Base-by-base conservation (phyloP, 2,329 filamentous ascomycete genomes). In the Emergomyces orientalis region DNA sequence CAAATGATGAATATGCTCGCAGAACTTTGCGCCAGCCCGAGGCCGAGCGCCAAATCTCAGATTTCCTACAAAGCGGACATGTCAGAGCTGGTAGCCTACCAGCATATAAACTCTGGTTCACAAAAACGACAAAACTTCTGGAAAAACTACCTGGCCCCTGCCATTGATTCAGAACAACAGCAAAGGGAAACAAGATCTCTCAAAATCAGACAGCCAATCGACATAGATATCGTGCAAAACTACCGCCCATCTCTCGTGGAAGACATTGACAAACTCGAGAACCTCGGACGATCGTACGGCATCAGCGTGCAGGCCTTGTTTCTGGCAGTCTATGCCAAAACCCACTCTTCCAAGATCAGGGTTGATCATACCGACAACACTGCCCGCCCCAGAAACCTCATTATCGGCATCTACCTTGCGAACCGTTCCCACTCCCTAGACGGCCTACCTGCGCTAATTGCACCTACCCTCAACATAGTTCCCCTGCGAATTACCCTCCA, bases 351-450 rank as follows among this genome's bases (percentile, higher is more conserved):
- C 14, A 64, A 55, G 34, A 43, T 52, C 7, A 49, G 30, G 7
- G 37, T 14, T 2, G 39, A 55, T 52, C 52, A 56, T 52, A 52
- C 1, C 63, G 47, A 17, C 62, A 4, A 9, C 63, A 2, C 59
- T 27, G 43, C 17, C 8, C 45, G 19, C 49, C 43, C 51, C 54
- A 27, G 61, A 5, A 63, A 84, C 47, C 74, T 89, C 1, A 76
- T 90, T 0, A 81, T 96, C 59, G 92, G 91, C 1, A 75, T 96
- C 27, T 97, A 96, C 73, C 82, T 96, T 9, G 89, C 91, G 51
- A 96, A 95, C 72, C 84, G 91, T 60, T 81, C 82, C 0, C 78
- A 82, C 13, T 76, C 78, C 27, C 74, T 81, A 9, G 76, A 81
- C 2, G 76, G 80, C 2, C 71, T 85, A 0, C 76, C 83, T 1